These are phyloP conservation scores for Daldinia concentrica DNA, from an alignment of 495 filamentous ascomycete genomes.

Conservation along the genomic window DNA sequence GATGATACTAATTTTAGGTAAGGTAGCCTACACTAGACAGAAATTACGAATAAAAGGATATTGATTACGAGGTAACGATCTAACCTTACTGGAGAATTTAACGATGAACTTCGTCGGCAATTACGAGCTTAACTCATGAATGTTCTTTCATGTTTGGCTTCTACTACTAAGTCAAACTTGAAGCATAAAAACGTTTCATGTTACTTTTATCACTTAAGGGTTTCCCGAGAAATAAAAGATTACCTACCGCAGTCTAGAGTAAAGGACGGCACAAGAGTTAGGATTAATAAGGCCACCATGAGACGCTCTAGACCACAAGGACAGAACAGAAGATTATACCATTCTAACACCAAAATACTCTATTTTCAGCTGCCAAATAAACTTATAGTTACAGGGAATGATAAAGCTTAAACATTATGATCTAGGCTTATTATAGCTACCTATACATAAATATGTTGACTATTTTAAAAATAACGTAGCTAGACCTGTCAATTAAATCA, in stretches of 20 bases:
- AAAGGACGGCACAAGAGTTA: too few relatives aligned
- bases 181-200: neutral
- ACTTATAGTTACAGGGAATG: neutral
- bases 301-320: neutral
- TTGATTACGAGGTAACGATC: neutral
- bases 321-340: neutral
- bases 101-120: neutral
- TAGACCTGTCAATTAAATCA: neutral
- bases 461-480: neutral
- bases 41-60: neutral
- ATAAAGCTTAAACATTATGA: neutral
- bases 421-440: neutral
- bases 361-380: neutral
- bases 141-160: neutral
- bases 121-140: neutral
- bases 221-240: neutral
- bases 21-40: neutral
- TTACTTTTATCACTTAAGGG: neutral
- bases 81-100: neutral
- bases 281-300: neutral
- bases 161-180: neutral
- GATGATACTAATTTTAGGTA: neutral
- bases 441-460: neutral
- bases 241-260: too few relatives aligned
- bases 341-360: neutral